Percentiles rank a stretch among this genome's conserved stretches.
These are phyloP conservation scores for Euphorbia lathyris DNA, from an alignment of 345 rosid species.

Conservation along the genomic window DNA sequence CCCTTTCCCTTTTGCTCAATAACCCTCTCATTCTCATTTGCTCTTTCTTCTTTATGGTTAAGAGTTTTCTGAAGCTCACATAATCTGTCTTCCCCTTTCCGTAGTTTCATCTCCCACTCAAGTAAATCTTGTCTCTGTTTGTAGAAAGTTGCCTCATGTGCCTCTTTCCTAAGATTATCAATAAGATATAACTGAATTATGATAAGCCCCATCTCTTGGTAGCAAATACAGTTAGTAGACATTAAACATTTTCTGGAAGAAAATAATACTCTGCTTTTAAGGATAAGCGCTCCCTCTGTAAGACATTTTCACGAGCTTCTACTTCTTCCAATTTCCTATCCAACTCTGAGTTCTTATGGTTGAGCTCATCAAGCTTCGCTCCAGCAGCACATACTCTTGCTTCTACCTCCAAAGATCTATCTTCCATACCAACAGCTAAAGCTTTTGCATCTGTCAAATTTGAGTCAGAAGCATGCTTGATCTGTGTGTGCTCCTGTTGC, in stretches of 20 bases:
- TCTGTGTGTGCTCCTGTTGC: constrained; percentile 45
- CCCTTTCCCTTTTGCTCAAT: constrained; percentile 48
- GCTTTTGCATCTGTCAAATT: constrained; percentile 60
- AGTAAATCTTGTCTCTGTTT: constrained; percentile 68
- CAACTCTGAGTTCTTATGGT: constrained; percentile 55
- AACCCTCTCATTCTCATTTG: constrained; percentile 44
- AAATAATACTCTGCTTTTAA: constrained; percentile 59
- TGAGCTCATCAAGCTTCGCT: constrained; percentile 61
- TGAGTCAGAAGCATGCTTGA: constrained; percentile 57
- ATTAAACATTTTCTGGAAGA: constrained; percentile 3
- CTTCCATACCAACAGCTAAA: constrained; percentile 55
- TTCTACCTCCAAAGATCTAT: constrained; percentile 56
- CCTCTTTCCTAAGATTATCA: constrained; percentile 60
- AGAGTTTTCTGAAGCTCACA: constrained; percentile 49
- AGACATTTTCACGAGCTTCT: constrained; percentile 59
- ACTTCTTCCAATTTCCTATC: constrained; percentile 67
- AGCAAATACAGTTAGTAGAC: constrained; percentile 1
- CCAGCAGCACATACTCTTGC: constrained; percentile 50
- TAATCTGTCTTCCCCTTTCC: constrained; percentile 44
- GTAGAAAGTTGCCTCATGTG: constrained; percentile 58
- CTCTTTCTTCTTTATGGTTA: constrained; percentile 52
- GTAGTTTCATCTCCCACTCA: constrained; percentile 72
- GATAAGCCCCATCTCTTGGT: constrained; percentile 8
- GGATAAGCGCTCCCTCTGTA: constrained; percentile 62
- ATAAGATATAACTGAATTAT: constrained; percentile 5